Evolutionary conservation across 257 asterid genomes (phyloP), one percentile per base, ranked within the genome.

Genomic region (Ilex asprella): DNA sequence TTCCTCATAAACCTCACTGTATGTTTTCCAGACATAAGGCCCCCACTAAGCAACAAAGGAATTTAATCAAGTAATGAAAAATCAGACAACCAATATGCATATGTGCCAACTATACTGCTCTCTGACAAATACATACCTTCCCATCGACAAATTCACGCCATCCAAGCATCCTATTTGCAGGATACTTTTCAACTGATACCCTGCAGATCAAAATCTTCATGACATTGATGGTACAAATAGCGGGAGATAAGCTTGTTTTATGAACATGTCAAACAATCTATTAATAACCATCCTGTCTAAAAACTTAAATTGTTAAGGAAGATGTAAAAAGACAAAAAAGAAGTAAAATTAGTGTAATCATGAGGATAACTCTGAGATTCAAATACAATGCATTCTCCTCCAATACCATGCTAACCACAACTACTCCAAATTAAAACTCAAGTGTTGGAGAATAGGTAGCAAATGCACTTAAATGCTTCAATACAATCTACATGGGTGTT

Each of bases 161-260:
- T 58, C 97, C 98, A 11, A 92, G 82, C 98, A 92, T 92, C 75
- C 79, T 75, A 39, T 91, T 92, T 50, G 69, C 84, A 41, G 98
- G 77, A 75, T 84, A 70, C 67, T 71, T 82, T 41, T 86, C 82
- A 2, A 70, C 92, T 2, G 98, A 84, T 15, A 75, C 55, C 68
- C 98, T 92, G 93, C 74, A 66, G 60, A 63, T 41, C 21, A 50
- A 57, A 60, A 67, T 15, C 7, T 11, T 13, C 7, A 51, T 12
- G 32, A 10, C 27, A 16, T 15, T 49, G 14, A 0, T 49, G 10
- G 13, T 8, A 11, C n/a, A 12, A 11, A 49, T 3, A 12, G 16
- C 54, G 10, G 16, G n/a, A 15, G 14, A 49, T 49, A 49, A 49
- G 54, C 16, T 15, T 49, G 54, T 11, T 15, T 11, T 12, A 12